Evolutionary conservation across 257 asterid genomes (phyloP), one percentile per base, ranked within the genome.

Genomic region (Solanum habrochaites): DNA sequence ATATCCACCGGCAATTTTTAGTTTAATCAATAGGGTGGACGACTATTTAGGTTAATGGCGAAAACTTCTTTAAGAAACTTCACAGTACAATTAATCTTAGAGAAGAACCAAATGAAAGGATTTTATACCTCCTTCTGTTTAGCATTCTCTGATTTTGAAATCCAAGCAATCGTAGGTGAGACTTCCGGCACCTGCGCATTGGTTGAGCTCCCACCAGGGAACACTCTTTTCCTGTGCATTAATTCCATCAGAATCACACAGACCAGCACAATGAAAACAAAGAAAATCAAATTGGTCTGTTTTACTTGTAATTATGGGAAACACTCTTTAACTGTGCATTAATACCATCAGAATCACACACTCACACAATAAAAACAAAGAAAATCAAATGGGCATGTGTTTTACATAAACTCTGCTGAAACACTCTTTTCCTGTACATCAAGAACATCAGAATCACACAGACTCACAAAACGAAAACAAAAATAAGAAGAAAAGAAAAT

Each of bases 221-320:
- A 90, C 81, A 91, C 91, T 89, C 93, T 90, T 91, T 93, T 92
- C 93, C 98, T 93, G 89, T 29, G 58, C 90, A 69, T 86, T 85
- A 89, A 85, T 87, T 14, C 89, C 71, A 31, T 15, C 83, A 23
- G 23, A 85, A 87, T 88, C 86, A 86, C 85, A 87, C 86, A 80
- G 2, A 40, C 14, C 73, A 73, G 88, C 91, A 83, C 88, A 80
- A 80, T 31, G 45, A 80, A 80, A 80, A 47, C 85, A 45, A 80
- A 47, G 42, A 80, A 80, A 49, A 47, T 5, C 1, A 15, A 78
- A 45, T 25, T 9, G 83, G n/a, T 27, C 39, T 78, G 84, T 45
- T 43, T 78, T 47, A 78, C 84, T 78, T 4, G 52, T 16, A 78
- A 78, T 78, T 45, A 35, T 4, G 56, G 66, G 83, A 12, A 78